Evolutionary conservation across 2,329 filamentous ascomycete species (phyloP).

Genomic region (Curvularia verruculosa): DNA sequence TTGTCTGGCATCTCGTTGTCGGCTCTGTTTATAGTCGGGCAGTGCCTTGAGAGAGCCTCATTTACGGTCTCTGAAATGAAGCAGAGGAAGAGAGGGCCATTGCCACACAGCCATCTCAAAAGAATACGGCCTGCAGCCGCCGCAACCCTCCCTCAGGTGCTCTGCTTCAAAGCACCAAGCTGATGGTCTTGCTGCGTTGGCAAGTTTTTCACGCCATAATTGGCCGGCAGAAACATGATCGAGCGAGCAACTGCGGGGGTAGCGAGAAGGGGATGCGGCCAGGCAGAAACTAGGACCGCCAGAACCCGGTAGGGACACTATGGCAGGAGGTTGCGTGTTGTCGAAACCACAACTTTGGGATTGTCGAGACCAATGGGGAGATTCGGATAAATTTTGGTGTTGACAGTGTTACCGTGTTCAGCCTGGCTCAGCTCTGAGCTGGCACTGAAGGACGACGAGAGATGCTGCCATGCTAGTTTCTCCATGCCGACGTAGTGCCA

Average conservation of each 20-base stretch:
- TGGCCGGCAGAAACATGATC: constrained; percentile 34
- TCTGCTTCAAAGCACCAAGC: constrained; percentile 27
- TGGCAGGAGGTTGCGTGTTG: constrained; percentile 35
- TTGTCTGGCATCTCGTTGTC: constrained; percentile 26
- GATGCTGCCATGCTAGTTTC: constrained; percentile 33
- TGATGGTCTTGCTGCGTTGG: constrained; percentile 41
- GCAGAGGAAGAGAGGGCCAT: constrained; percentile 24
- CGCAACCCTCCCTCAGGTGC: constrained; percentile 30
- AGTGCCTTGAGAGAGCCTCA: constrained; percentile 34
- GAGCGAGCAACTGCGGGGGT: constrained; percentile 35
- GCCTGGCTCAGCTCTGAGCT: constrained; percentile 41
- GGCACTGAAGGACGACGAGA: constrained; percentile 37
- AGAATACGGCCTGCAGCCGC: constrained; percentile 27
- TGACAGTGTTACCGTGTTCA: constrained; percentile 30
- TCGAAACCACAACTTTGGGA: constrained; percentile 31
- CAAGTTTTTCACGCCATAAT: constrained; percentile 34
- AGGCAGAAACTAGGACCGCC: constrained; percentile 32
- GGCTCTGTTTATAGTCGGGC: constrained; percentile 42
- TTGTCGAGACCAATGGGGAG: constrained; percentile 33
- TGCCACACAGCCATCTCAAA: constrained; percentile 34
- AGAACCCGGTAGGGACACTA: constrained; percentile 37
- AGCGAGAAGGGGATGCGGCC: constrained; percentile 29
- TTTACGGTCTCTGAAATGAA: constrained; percentile 28
- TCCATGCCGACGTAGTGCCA: constrained; percentile 35
- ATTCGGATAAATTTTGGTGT: constrained; percentile 22